A percentile compares a stretch with the other conserved stretches of the same genome.
phyloP scores from a whole-genome alignment of 176 grass and related monocot genomes.

The Phragmites australis region DNA sequence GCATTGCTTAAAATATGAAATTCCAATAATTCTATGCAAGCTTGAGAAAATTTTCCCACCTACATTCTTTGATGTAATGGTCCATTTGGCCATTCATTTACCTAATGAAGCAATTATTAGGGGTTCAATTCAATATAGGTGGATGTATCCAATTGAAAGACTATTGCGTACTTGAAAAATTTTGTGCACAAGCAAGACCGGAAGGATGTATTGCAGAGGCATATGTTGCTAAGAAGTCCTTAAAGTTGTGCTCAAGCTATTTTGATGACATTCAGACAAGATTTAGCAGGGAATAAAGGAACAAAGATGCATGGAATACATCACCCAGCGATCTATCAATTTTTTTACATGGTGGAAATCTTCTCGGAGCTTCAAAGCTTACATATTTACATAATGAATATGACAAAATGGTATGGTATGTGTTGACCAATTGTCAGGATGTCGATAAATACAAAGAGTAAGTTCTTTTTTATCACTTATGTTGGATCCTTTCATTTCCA shows the following conservation, averaged over 20 bases:
- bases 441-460: background rate
- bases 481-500: too few relatives aligned
- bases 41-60: constrained; percentile 28
- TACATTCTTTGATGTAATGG: background rate
- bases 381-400: background rate
- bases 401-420: background rate
- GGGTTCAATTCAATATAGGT: background rate
- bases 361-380: background rate
- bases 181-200: background rate
- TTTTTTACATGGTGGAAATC: background rate
- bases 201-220: constrained; percentile 14
- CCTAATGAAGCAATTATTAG: background rate
- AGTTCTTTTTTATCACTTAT: background rate
- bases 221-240: background rate
- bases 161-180: background rate
- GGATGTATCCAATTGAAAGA: background rate
- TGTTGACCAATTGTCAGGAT: background rate
- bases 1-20: background rate
- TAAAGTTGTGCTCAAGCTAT: constrained; percentile 26
- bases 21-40: constrained; percentile 26
- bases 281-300: background rate
- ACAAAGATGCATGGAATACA: background rate
- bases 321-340: too few relatives aligned
- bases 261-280: constrained; percentile 20
- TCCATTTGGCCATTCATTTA: background rate